phyloP scores from a whole-genome alignment of 2,329 filamentous ascomycete genomes.

The Beauveria sp. region DNA sequence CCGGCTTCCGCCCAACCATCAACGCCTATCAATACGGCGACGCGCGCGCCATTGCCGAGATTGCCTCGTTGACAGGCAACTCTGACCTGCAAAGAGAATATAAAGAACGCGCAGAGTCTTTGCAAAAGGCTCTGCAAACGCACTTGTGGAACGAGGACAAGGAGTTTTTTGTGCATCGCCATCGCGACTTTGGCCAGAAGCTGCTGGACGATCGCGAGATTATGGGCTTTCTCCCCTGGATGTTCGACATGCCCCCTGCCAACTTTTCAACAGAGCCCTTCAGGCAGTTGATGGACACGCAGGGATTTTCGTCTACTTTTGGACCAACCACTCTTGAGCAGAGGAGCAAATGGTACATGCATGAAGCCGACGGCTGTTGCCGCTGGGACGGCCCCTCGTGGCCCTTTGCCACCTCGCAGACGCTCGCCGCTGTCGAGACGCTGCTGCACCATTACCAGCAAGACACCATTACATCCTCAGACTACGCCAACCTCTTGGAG shows the following conservation, averaged over 20 bases:
- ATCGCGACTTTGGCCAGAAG: constrained; percentile 23
- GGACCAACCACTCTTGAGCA: constrained; percentile 36
- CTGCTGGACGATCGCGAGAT: constrained; percentile 30
- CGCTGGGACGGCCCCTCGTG: constrained; percentile 39
- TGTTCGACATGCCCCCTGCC: constrained; percentile 31
- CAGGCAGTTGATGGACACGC: constrained; percentile 15
- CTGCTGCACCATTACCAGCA: constrained; percentile 20
- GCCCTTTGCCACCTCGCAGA: constrained; percentile 35
- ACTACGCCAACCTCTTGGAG: constrained; percentile 30
- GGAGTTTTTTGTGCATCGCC: constrained; percentile 31
- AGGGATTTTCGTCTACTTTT: constrained; percentile 29
- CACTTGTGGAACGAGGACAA: constrained; percentile 30
- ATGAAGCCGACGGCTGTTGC: constrained; percentile 23
- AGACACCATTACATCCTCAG: constrained; percentile 25
- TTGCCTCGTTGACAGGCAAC: constrained; percentile 28
- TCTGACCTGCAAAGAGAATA: constrained; percentile 22
- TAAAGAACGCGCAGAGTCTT: constrained; percentile 23
- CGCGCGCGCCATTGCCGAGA: constrained; percentile 30
- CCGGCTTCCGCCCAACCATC: constrained; percentile 34
- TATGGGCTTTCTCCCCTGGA: constrained; percentile 34
- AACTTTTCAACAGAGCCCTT: constrained; percentile 17
- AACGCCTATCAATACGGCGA: constrained; percentile 38
- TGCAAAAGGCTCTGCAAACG: constrained; percentile 27
- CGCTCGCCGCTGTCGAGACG: constrained; percentile 32
- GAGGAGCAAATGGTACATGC: constrained; percentile 30